Evolutionary conservation across 148 eudicot genomes (phyloP).

Genomic region (Oxyria digyna): DNA sequence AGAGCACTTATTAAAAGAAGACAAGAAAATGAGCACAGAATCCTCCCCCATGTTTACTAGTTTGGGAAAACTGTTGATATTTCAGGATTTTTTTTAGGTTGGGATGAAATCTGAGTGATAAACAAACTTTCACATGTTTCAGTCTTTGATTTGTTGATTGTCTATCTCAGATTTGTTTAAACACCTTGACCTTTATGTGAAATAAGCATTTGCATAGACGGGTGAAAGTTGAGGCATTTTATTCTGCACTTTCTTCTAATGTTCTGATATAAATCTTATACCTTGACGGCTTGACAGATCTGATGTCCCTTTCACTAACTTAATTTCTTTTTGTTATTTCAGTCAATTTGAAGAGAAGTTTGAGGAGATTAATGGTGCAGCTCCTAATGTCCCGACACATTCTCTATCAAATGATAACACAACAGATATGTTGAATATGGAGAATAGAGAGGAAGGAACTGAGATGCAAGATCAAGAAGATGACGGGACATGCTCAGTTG

Average conservation of each 20-base stretch:
- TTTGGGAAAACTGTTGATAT: not conserved
- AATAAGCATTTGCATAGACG: not conserved
- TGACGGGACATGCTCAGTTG: slow-evolving; percentile 28
- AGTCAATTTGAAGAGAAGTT: slow-evolving; percentile 98
- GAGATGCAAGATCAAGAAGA: slow-evolving; percentile 39
- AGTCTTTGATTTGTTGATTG: not conserved
- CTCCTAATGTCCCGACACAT: slow-evolving; percentile 36
- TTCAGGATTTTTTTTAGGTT: not conserved
- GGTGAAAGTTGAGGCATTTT: not conserved
- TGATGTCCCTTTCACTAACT: not conserved
- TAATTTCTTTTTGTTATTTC: slow-evolving; percentile 11
- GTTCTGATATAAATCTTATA: not conserved
- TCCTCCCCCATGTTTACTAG: not conserved
- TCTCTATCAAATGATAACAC: slow-evolving; percentile 25
- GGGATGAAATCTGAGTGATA: not conserved
- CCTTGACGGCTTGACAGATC: not conserved
- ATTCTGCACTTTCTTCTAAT: not conserved
- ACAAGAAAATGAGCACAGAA: not conserved
- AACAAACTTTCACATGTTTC: not conserved
- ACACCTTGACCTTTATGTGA: not conserved
- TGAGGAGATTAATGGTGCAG: slow-evolving; percentile 65
- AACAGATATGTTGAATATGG: slow-evolving; percentile 18
- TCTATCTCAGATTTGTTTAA: not conserved
- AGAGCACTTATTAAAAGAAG: not conserved
- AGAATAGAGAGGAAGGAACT: slow-evolving; percentile 19